Conservation (phyloP, 176 grass and related monocot genomes). For the Phoenix roebelenii region DNA sequence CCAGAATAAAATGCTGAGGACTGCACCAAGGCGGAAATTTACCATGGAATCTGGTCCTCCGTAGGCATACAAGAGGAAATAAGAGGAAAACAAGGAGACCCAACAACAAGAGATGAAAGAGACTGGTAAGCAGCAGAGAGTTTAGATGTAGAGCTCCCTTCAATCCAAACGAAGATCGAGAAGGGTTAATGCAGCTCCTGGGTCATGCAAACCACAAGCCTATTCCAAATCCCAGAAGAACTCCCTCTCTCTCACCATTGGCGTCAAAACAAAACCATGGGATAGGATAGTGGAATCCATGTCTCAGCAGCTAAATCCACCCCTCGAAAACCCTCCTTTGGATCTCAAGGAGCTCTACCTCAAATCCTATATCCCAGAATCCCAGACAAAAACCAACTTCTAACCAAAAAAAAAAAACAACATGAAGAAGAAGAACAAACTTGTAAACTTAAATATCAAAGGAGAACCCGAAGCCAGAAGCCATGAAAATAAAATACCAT, state of each 20-base stretch:
- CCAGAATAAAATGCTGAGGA: no score
- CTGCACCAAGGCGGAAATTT: not conserved
- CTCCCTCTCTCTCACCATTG: not conserved
- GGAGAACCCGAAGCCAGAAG: no score
- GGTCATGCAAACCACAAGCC: constrained; percentile 81
- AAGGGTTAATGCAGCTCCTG: constrained; percentile 47
- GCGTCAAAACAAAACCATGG: constrained; percentile 1
- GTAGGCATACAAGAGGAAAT: not conserved
- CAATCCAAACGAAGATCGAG: constrained; percentile 69
- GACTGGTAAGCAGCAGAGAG: not conserved
- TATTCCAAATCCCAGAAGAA: constrained; percentile 25
- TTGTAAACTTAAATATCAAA: no score
- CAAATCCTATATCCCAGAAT: not conserved
- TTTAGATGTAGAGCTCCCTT: constrained; percentile 83
- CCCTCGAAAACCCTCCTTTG: constrained; percentile 45
- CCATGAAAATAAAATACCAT: no score
- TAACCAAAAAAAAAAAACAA: not conserved
- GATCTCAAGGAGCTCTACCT: constrained; percentile 46
- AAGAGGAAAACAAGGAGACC: not conserved
- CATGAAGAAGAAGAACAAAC: no score
- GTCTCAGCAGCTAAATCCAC: constrained; percentile 55
- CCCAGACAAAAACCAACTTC: not conserved
- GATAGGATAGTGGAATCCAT: constrained; percentile 78
- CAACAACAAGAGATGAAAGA: no score
- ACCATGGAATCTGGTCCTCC: not conserved